Base-by-base conservation (phyloP, 345 rosid species). In the Citrus sp. region DNA sequence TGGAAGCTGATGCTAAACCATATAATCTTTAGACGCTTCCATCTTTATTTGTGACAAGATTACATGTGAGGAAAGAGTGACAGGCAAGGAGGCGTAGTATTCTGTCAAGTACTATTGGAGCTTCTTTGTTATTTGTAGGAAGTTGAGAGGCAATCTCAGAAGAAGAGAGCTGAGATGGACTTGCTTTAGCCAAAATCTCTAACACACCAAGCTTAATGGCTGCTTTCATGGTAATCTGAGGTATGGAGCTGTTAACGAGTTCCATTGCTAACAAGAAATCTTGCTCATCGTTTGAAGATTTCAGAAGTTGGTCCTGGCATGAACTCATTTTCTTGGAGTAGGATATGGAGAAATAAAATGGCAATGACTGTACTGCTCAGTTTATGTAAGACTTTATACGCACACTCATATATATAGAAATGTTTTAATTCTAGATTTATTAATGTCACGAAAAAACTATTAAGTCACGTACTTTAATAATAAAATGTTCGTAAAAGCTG, bases 111-210 rank as follows among this genome's bases (percentile, higher is more conserved):
- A 71, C 64, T 0, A 72, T 3, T 2, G 86, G 28, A 1, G 82
- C 85, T 2, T 82, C 78, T 0, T 0, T 80, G 63, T 82, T 80
- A 0, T 30, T 25, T 1, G 86, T 60, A 0, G 80, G 56, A 38
- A 86, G 84, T 32, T 79, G 76, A 56, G 82, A 75, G 32, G 77
- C 85, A 2, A 87, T 75, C 60, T 86, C 81, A 9, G 78, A 51
- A 25, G 84, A 74, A 0, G 85, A 80, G 40, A 83, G 30, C 37
- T 1, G 72, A 28, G 77, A 67, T 3, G 78, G 84, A 51, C 79
- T 70, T 0, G 84, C 73, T 54, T 9, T 64, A 14, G 80, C 78
- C 7, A 83, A 75, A 79, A 83, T 76, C 68, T 83, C 84, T 19
- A 87, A 75, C 32, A 85, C 32, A 1, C 76, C 42, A 9, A 8